phyloP scores from a whole-genome alignment of 164 flowering plant species.

The Kalanchoe fedtschenkoi region DNA sequence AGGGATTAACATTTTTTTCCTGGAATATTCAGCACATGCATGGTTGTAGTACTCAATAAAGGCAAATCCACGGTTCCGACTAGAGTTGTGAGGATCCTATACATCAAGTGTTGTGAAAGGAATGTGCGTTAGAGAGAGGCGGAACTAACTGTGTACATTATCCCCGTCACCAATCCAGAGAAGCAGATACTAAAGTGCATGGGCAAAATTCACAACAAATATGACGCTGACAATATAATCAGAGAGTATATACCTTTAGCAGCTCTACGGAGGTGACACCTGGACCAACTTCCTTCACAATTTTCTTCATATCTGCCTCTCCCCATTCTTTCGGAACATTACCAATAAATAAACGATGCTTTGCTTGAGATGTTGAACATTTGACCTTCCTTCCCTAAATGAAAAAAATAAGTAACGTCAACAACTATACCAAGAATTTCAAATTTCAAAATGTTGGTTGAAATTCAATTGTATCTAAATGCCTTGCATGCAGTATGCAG shows the following conservation, averaged over 20 bases:
- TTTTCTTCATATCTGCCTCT: conserved; percentile 54
- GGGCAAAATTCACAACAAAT: neutral
- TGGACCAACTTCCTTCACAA: conserved; percentile 1
- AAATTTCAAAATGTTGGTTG: neutral
- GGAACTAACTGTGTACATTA: neutral
- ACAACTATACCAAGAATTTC: neutral
- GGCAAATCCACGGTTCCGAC: conserved; percentile 87
- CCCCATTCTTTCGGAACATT: conserved; percentile 77
- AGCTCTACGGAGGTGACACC: conserved; percentile 6
- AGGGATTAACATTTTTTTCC: conserved; percentile 66
- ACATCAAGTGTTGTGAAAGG: neutral
- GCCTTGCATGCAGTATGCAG: neutral
- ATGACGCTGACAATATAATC: neutral
- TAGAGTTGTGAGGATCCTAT: conserved; percentile 73
- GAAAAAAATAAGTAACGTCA: neutral
- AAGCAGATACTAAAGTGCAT: no score
- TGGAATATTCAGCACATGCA: conserved; percentile 92
- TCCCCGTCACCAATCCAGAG: neutral
- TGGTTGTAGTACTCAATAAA: conserved; percentile 82
- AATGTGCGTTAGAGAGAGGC: neutral
- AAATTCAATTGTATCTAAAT: neutral
- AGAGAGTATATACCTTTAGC: conserved; percentile 2
- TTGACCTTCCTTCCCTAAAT: conserved; percentile 63
- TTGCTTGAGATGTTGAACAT: conserved; percentile 82
- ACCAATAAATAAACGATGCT: conserved; percentile 74